Conservation (phyloP, 805 yeast genomes). For the Lipomyces starkeyi region DNA sequence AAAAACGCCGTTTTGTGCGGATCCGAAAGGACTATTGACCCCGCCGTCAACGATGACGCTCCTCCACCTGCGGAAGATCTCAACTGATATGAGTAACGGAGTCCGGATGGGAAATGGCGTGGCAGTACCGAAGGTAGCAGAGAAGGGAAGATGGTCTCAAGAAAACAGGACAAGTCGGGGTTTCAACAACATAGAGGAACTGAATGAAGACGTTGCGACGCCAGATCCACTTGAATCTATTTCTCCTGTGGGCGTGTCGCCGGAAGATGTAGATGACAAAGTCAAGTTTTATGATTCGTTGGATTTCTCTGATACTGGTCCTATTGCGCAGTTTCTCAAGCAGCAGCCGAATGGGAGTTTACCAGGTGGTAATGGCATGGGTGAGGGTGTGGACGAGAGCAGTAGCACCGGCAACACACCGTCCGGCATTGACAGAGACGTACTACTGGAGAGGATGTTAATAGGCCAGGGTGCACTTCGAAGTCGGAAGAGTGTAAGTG, state of each 20-base stretch:
- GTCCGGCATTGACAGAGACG: slow-evolving; percentile 5
- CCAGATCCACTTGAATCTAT: not conserved
- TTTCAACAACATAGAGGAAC: not conserved
- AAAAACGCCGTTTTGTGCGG: not conserved
- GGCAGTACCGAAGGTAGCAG: not conserved
- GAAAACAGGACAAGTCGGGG: not conserved
- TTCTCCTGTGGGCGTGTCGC: not conserved
- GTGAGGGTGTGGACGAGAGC: not conserved
- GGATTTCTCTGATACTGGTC: not conserved
- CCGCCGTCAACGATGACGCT: slow-evolving; percentile 7
- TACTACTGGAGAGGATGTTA: slow-evolving; percentile 4
- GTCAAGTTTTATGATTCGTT: not conserved
- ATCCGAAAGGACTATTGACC: slow-evolving; percentile 1
- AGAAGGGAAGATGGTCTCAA: slow-evolving; percentile 1
- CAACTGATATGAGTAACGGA: not conserved
- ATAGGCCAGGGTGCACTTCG: slow-evolving; percentile 3
- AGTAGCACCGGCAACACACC: not conserved
- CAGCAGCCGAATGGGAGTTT: not conserved
- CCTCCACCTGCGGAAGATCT: not conserved
- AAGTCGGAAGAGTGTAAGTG: not conserved
- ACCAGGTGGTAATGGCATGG: not conserved
- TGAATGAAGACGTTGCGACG: not conserved
- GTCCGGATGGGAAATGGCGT: slow-evolving; percentile 1
- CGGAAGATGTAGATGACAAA: not conserved
- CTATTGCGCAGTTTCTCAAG: not conserved